Evolutionary conservation across 139 green algal species (phyloP), one percentile per base, ranked within the genome.

Genomic region (Raphidocelis subcapitata): DNA sequence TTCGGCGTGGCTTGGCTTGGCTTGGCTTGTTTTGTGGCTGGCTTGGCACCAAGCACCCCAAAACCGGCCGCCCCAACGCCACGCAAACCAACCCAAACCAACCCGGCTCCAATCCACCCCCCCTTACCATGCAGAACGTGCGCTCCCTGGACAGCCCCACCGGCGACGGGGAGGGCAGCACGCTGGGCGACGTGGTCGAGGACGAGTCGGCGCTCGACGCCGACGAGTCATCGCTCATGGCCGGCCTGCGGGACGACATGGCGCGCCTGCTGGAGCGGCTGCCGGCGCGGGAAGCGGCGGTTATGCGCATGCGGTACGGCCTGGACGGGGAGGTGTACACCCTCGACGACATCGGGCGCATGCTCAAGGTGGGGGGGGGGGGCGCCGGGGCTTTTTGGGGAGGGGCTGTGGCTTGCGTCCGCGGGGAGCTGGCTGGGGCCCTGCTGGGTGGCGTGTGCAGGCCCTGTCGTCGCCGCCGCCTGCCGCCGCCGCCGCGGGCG

Each of bases 241-340:
- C 80, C 3, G 61, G 41, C 29, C 69, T 97, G 56, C 67, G 84
- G 67, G 51, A 82, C 20, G 92, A 97, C 69, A 57, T 98, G 33
- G 87, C 94, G 59, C 72, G 69, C 41, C 82, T 94, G 62, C 82
- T 98, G 74, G 49, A 79, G 37, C 89, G 79, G 10, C 86, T 99
- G 29, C 68, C 69, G 5, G 74, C 81, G 51, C 89, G 94, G 1
- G 95, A 99, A 80, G 83, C 85, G 32, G 80, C 81, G 57, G 86
- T 99, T 33, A 56, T 98, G 56, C 80, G 90, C 26, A 84, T 98
- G 82, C 89, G 95, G 18, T 98, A 95, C 77, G 96, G 96, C 1
- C 82, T 99, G 59, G 77, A 90, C 55, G 81, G 77, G 14, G 28
- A 62, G 3, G 90, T 88, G 71, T 82, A 82, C 56, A 98, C 95